These are phyloP conservation scores for Hemileccinum impolitum DNA, from an alignment of 768 basidiomycete genomes.

Conservation along the genomic window DNA sequence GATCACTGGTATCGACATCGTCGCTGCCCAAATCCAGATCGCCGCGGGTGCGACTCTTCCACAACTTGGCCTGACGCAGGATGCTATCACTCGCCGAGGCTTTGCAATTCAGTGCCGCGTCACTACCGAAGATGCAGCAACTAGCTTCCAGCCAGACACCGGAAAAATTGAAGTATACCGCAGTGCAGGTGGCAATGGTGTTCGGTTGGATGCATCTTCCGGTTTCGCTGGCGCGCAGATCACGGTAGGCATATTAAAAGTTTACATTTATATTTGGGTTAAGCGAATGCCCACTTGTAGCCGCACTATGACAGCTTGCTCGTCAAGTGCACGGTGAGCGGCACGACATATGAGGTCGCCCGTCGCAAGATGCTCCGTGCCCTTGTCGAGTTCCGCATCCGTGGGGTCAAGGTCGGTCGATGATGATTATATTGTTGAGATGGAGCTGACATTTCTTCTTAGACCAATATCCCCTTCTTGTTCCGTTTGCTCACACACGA, in stretches of 20 bases:
- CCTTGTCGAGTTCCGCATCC: slow-evolving; percentile 99
- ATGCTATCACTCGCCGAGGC: slow-evolving; percentile 92
- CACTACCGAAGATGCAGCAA: slow-evolving; percentile 95
- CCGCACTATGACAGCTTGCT: slow-evolving; percentile 98
- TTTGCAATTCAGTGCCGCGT: slow-evolving; percentile 98
- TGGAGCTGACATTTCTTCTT: neutral
- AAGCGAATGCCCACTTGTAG: slow-evolving; percentile 35
- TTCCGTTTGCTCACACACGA: slow-evolving; percentile 97
- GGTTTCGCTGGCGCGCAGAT: slow-evolving; percentile 99
- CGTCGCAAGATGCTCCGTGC: slow-evolving; percentile 99
- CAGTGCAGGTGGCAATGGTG: slow-evolving; percentile 97
- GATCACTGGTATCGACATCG: slow-evolving; percentile 98
- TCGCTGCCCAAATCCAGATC: slow-evolving; percentile 99
- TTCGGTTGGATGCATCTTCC: slow-evolving; percentile 93
- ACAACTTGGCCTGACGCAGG: slow-evolving; percentile 93
- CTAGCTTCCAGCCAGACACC: slow-evolving; percentile 94
- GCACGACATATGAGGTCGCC: slow-evolving; percentile 98
- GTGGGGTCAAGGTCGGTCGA: slow-evolving; percentile 81
- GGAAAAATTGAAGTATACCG: slow-evolving; percentile 99
- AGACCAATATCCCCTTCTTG: slow-evolving; percentile 99
- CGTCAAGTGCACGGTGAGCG: slow-evolving; percentile 93
- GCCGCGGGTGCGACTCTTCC: slow-evolving; percentile 97
- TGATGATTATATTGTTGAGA: neutral
- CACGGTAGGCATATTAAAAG: slow-evolving; percentile 54
- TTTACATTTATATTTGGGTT: slow-evolving; percentile 3